Evolutionary conservation across 106 monocot genomes (phyloP).

Genomic region (Dioscorea zingiberensis): DNA sequence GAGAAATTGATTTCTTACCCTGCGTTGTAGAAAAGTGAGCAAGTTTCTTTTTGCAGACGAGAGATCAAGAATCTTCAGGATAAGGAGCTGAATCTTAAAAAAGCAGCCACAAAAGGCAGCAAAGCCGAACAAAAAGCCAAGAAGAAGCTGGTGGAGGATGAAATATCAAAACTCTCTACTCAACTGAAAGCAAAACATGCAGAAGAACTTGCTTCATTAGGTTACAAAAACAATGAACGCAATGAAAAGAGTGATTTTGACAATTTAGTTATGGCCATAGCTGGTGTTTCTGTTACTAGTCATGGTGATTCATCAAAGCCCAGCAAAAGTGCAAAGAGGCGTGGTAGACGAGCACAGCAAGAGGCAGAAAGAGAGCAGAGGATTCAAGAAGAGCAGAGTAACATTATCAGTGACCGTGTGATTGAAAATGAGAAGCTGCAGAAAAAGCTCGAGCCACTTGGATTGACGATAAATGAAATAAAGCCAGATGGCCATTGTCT

Average conservation of each 20-base stretch:
- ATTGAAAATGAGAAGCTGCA: constrained; percentile 53
- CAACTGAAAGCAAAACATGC: constrained; percentile 46
- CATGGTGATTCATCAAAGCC: constrained; percentile 28
- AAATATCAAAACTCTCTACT: constrained; percentile 41
- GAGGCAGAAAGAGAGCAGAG: constrained; percentile 68
- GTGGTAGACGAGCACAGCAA: constrained; percentile 56
- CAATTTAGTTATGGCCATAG: constrained; percentile 55
- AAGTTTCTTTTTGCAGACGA: constrained; percentile 14
- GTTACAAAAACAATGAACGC: constrained; percentile 23
- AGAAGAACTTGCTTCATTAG: constrained; percentile 47
- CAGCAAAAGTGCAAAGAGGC: constrained; percentile 47
- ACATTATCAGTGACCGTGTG: constrained; percentile 47
- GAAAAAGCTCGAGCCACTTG: constrained; percentile 61
- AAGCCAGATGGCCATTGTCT: constrained; percentile 85
- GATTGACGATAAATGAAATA: constrained; percentile 52
- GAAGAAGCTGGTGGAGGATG: constrained; percentile 76
- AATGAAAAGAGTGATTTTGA: constrained; percentile 33
- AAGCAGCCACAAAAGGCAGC: constrained; percentile 72
- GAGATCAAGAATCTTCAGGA: constrained; percentile 50
- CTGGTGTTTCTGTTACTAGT: constrained; percentile 39
- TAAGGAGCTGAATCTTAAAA: constrained; percentile 57
- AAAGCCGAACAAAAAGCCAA: constrained; percentile 83
- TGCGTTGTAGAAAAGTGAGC: no score
- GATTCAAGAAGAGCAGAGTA: constrained; percentile 62
- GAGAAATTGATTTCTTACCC: no score